phyloP scores from a whole-genome alignment of 495 filamentous ascomycete species.

The Amniculicola lignicola region DNA sequence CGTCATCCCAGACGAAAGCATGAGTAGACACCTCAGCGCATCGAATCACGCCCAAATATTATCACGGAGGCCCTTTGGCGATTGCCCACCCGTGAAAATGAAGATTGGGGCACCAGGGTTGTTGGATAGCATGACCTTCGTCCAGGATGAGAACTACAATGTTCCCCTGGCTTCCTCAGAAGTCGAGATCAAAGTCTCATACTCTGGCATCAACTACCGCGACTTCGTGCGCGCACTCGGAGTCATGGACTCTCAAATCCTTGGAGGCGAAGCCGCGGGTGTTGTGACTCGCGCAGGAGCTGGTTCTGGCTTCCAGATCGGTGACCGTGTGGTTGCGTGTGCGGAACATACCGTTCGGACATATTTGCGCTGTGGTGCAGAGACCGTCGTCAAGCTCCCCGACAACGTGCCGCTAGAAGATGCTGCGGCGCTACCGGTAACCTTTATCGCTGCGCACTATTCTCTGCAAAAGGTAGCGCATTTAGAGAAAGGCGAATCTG shows the following conservation, averaged over 20 bases:
- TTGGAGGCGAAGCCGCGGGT: conserved; percentile 13
- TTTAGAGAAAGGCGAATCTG: conserved; percentile 37
- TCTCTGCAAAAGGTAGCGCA: conserved; percentile 33
- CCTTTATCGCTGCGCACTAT: conserved; percentile 36
- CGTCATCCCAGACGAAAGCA: background rate
- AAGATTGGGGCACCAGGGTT: background rate
- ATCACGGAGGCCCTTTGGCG: background rate
- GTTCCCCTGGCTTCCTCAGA: background rate
- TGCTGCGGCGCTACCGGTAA: conserved; percentile 40
- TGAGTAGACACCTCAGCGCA: background rate
- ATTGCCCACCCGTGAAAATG: background rate
- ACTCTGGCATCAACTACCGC: conserved; percentile 10
- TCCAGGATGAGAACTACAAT: background rate
- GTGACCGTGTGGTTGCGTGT: conserved; percentile 28
- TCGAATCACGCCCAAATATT: background rate
- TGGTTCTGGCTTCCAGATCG: conserved; percentile 39
- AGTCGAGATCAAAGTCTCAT: conserved; percentile 10
- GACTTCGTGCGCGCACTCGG: conserved; percentile 16
- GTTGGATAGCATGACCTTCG: conserved; percentile 8
- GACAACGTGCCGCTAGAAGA: conserved; percentile 28
- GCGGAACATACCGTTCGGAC: background rate
- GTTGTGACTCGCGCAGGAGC: conserved; percentile 4
- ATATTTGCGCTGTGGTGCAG: background rate
- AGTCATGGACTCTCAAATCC: background rate
- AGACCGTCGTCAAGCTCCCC: conserved; percentile 29